Evolutionary conservation across 2,329 filamentous ascomycete species (phyloP).

Genomic region (Penicillium sp.): DNA sequence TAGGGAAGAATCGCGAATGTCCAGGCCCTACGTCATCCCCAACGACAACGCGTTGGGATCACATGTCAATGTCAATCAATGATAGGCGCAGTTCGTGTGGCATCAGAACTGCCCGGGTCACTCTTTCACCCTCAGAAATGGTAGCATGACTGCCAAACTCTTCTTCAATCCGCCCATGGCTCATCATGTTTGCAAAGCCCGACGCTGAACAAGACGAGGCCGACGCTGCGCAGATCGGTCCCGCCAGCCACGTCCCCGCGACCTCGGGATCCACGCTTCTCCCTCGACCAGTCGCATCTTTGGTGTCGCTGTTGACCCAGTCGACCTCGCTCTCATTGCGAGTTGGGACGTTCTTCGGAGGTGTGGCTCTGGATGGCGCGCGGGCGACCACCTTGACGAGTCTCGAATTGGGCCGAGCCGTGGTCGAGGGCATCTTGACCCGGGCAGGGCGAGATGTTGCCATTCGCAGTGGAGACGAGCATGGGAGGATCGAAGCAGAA

Average conservation of each 20-base stretch:
- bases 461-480: conserved; percentile 48
- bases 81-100: too few species aligned
- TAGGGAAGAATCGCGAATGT: not conserved
- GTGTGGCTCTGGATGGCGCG: conserved; percentile 44
- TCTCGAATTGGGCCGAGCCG: conserved; percentile 45
- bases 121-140: not conserved
- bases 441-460: conserved; percentile 46
- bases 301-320: conserved; percentile 46
- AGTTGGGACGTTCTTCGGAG: conserved; percentile 45
- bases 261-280: conserved; percentile 40
- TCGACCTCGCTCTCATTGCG: conserved; percentile 46
- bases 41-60: conserved; percentile 13
- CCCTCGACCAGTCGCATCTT: conserved; percentile 43
- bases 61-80: conserved; percentile 11
- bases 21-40: conserved; percentile 14
- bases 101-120: too few species aligned
- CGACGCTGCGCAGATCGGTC: conserved; percentile 1
- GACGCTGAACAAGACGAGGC: not conserved
- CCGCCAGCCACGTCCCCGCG: conserved; percentile 24
- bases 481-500: conserved; percentile 44
- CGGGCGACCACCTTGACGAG: conserved; percentile 46
- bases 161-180: conserved; percentile 5
- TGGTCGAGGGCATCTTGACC: conserved; percentile 46
- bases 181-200: conserved; percentile 16
- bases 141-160: not conserved